Evolutionary conservation across 2,329 filamentous ascomycete species (phyloP), one percentile per base, ranked within the genome.

Genomic region (Fusarium coffeatum): DNA sequence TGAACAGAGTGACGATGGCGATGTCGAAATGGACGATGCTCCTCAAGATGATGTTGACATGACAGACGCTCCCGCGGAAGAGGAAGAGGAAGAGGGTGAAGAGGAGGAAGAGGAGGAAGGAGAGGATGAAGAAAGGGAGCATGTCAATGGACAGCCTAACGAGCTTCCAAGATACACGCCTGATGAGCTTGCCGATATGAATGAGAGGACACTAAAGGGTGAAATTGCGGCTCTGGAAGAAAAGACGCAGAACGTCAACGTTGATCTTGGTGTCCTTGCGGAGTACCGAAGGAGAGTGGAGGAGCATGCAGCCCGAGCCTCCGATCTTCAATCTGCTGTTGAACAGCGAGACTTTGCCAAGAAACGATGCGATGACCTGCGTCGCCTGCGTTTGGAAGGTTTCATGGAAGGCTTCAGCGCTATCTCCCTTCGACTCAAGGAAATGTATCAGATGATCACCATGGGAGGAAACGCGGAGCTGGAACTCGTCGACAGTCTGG

Each of bases 381-480:
- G 96, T 15, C 92, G 93, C 16, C 85, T 97, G 51, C 93, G 96
- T 30, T 86, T 98, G 10, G 95, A 98, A 74, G 95, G 96, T 37
- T 99, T 99, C 87, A 98, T 98, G 94, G 93, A 97, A 78, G 96
- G 97, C 41, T 98, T 99, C 83, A 92, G 91, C 76, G 92, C 89
- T 68, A 99, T 99, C 80, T 98, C 95, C 2, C 86, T 98, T 25
- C 92, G 95, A 1, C 86, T 99, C 47, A 99, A 99, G 84, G 96
- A 99, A 78, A 99, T 99, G 96, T 99, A 99, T 83, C 96, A 99
- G 79, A 98, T 99, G 94, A 99, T 99, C 79, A 99, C 96, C 23
- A 98, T 99, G 94, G 96, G 96, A 66, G 96, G 96, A 59, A 99
- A 99, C 76, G 96, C 96, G 1, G 96, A 99, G 82, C 88, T 99